phyloP scores from a whole-genome alignment of 352 stramenopile genomes.

The Globisporangium spiculum region DNA sequence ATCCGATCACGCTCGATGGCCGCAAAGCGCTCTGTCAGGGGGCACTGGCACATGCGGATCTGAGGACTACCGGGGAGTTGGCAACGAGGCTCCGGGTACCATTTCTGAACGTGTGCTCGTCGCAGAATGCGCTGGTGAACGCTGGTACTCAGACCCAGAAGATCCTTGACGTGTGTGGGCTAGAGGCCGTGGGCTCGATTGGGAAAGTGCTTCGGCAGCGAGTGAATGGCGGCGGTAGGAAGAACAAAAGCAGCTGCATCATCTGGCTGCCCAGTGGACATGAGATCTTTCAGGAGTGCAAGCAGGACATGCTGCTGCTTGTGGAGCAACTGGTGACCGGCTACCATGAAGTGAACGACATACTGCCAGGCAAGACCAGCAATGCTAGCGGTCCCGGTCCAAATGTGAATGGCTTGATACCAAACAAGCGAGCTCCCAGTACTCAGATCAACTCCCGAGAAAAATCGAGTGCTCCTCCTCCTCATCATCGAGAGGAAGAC shows the following conservation, averaged over 20 bases:
- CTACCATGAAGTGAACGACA: conserved; percentile 90
- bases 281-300: conserved; percentile 93
- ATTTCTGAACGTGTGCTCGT: conserved; percentile 87
- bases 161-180: conserved; percentile 50
- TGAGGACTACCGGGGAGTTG: conserved; percentile 38
- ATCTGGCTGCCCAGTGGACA: conserved; percentile 91
- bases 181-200: conserved; percentile 77
- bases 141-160: conserved; percentile 72
- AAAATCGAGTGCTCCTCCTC: background rate
- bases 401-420: background rate
- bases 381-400: background rate
- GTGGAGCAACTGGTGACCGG: conserved; percentile 93
- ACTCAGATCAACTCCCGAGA: background rate
- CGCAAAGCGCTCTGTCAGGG: conserved; percentile 86
- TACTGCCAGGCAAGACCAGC: conserved; percentile 24
- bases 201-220: conserved; percentile 48
- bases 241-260: conserved; percentile 34
- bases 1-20: conserved; percentile 91
- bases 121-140: conserved; percentile 85
- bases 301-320: conserved; percentile 76
- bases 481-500: background rate
- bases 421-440: background rate
- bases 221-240: conserved; percentile 1
- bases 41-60: conserved; percentile 80
- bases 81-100: conserved; percentile 61